phyloP scores from a whole-genome alignment of 2,329 filamentous ascomycete species.

The Hypoxylon sp. region DNA sequence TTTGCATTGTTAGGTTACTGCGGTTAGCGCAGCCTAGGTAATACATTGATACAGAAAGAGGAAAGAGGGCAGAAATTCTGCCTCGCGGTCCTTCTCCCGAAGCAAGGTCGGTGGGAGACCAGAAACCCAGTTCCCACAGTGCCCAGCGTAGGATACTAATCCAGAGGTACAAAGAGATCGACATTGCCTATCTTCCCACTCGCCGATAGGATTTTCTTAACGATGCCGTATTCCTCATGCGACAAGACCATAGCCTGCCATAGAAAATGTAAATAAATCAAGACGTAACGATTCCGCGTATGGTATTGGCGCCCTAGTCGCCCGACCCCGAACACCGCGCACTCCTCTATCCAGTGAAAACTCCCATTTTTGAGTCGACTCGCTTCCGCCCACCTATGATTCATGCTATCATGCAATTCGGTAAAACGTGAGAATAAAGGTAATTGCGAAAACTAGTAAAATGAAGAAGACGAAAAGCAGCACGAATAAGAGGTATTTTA shows the following conservation, averaged over 20 bases:
- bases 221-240: too few relatives aligned
- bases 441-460: too few relatives aligned
- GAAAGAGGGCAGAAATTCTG: too few relatives aligned
- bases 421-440: constrained; percentile 11
- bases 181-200: constrained; percentile 1
- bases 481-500: constrained; percentile 3
- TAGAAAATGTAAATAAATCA: constrained; percentile 16
- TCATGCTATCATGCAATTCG: constrained; percentile 20
- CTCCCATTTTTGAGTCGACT: constrained; percentile 16
- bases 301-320: constrained; percentile 25
- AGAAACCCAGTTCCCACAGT: not conserved
- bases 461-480: not conserved
- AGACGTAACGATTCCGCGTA: constrained; percentile 11
- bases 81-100: constrained; percentile 11
- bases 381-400: constrained; percentile 14
- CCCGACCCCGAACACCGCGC: constrained; percentile 20
- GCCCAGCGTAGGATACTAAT: constrained; percentile 2
- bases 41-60: constrained; percentile 23
- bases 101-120: constrained; percentile 19
- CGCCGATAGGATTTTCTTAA: too few relatives aligned
- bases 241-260: not conserved
- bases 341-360: constrained; percentile 17
- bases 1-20: constrained; percentile 21
- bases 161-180: constrained; percentile 1
- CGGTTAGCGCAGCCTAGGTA: constrained; percentile 11